Evolutionary conservation across 2,329 filamentous ascomycete genomes (phyloP), one percentile per base, ranked within the genome.

Genomic region (Penicillium palitans): DNA sequence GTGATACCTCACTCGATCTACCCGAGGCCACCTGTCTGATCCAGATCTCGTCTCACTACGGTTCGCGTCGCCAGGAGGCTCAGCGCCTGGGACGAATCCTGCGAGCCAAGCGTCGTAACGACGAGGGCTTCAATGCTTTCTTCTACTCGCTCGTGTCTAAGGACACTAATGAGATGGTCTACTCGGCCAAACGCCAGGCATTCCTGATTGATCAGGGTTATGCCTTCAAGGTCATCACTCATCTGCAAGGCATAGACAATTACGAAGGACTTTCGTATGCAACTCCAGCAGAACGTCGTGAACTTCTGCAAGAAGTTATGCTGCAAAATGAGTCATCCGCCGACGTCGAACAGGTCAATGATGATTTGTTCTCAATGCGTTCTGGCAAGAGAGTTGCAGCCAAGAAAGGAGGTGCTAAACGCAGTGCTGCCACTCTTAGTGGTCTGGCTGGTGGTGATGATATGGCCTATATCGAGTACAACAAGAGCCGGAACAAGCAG

Each of bases 121-220:
- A 99, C 67, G 95, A 98, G 74, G 95, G 95, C 8, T 99, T 99
- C 76, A 99, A 99, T 72, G 95, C 95, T 0, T 99, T 98, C 76
- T 99, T 99, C 80, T 99, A 99, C 78, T 96, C 91, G 0, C 84
- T 99, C 0, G 95, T 99, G 4, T 96, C 91, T 6, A 98, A 98
- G 74, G 95, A 99, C 72, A 99, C 95, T 0, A 89, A 93, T 61
- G 95, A 99, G 74, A 98, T 99, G 93, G 95, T 88, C 72, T 99
- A 96, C 75, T 97, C 93, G 0, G 93, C 92, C 4, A 98, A 97
- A 76, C 86, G 95, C 10, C 95, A 99, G 76, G 93, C 95, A 1
- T 99, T 99, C 79, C 82, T 99, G 1, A 93, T 99, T 24, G 95
- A 99, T 66, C 95, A 99, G 76, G 95, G 95, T 10, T 99, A 99